These are phyloP conservation scores for Phaeodactylum tricornutum DNA, from an alignment of 108 stramenopile genomes.

Conservation along the genomic window DNA sequence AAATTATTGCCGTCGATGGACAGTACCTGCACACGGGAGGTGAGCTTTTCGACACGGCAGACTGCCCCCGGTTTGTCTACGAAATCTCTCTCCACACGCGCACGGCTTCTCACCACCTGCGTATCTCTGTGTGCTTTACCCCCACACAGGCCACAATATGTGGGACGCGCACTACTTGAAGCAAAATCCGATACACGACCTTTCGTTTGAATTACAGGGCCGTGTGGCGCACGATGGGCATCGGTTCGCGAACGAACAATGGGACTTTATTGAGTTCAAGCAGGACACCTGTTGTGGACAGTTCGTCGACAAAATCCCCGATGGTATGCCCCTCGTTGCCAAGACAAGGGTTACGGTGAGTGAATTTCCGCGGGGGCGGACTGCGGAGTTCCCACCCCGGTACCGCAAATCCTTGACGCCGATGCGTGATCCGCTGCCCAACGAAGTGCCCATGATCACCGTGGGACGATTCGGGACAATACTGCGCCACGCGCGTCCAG, in stretches of 20 bases:
- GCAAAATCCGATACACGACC: constrained; percentile 34
- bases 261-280: constrained; percentile 24
- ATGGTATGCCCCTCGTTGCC: constrained; percentile 14
- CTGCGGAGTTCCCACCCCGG: constrained; percentile 15
- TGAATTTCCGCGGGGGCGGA: constrained; percentile 19
- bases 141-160: constrained; percentile 2
- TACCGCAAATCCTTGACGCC: constrained; percentile 11
- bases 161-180: constrained; percentile 21
- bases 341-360: constrained; percentile 28
- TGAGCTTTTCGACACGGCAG: too few species aligned
- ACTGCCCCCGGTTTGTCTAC: too few species aligned
- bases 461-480: constrained; percentile 27
- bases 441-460: constrained; percentile 23
- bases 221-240: constrained; percentile 33
- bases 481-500: constrained; percentile 10
- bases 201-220: constrained; percentile 32
- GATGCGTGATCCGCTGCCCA: background rate
- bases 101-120: too few species aligned
- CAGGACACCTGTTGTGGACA: constrained; percentile 7
- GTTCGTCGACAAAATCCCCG: constrained; percentile 25
- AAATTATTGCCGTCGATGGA: constrained; percentile 39
- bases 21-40: constrained; percentile 27
- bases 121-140: too few species aligned
- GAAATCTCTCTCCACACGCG: too few species aligned
- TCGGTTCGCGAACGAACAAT: constrained; percentile 34